Evolutionary conservation across 257 asterid species (phyloP).

Genomic region (Anisodus acutangulus): DNA sequence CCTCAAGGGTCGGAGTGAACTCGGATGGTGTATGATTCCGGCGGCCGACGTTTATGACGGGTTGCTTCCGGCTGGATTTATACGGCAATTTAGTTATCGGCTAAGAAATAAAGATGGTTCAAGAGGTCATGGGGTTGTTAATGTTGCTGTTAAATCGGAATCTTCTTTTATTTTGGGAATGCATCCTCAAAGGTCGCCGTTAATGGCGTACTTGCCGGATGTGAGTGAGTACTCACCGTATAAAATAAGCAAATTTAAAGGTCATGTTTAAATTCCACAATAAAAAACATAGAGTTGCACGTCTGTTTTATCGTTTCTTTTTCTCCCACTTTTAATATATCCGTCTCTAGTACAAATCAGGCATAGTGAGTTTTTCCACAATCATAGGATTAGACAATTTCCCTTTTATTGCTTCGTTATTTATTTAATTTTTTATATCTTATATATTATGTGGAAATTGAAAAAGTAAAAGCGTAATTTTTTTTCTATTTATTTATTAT

Average conservation of each 20-base stretch:
- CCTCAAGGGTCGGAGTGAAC: conserved; percentile 41
- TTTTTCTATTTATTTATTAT: neutral
- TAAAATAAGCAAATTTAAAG: neutral
- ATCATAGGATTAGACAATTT: neutral
- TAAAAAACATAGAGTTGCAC: neutral
- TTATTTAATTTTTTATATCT: neutral
- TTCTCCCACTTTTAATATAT: neutral
- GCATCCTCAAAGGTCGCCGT: conserved; percentile 16
- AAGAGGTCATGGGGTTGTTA: conserved; percentile 57
- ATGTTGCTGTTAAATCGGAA: conserved; percentile 47
- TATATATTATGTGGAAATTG: neutral
- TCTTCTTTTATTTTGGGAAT: conserved; percentile 23
- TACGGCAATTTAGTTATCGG: conserved; percentile 48
- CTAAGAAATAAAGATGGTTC: conserved; percentile 32
- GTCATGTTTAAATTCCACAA: neutral
- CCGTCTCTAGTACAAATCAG: neutral
- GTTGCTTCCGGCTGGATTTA: conserved; percentile 38
- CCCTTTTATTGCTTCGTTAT: neutral
- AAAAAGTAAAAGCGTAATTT: neutral
- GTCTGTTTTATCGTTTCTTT: neutral
- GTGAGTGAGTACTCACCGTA: conserved; percentile 6
- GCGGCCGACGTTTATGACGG: conserved; percentile 42
- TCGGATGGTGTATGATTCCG: conserved; percentile 62
- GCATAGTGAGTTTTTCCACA: neutral
- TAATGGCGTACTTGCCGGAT: conserved; percentile 7